A percentile compares a stretch with the other conserved stretches of the same genome.
phyloP scores from a whole-genome alignment of 305 asterid genomes.

The Solanum chacoense region DNA sequence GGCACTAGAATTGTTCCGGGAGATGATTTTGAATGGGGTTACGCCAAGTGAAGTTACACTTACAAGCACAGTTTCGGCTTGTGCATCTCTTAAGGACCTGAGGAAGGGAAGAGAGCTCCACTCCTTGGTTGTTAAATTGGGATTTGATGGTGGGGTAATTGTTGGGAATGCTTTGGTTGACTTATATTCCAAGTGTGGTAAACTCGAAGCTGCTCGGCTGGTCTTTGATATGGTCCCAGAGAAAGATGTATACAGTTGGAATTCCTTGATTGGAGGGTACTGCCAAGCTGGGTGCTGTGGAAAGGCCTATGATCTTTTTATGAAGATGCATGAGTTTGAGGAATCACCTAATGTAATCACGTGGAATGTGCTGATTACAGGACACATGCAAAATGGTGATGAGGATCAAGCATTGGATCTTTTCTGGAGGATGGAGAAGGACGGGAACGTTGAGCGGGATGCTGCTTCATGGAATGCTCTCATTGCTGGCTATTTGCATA shows the following conservation, averaged over 20 bases:
- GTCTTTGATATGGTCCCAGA: slow-evolving; percentile 40
- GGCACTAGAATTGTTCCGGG: slow-evolving; percentile 39
- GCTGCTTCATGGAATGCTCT: slow-evolving; percentile 83
- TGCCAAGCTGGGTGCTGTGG: slow-evolving; percentile 71
- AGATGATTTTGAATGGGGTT: slow-evolving; percentile 47
- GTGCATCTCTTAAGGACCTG: slow-evolving; percentile 41
- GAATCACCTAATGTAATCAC: slow-evolving; percentile 54
- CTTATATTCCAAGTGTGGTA: slow-evolving; percentile 69
- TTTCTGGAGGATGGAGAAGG: slow-evolving; percentile 59
- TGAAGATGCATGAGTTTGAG: slow-evolving; percentile 40
- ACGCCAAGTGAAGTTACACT: slow-evolving; percentile 61
- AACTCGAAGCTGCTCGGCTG: slow-evolving; percentile 41
- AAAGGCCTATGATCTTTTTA: slow-evolving; percentile 56
- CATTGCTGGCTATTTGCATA: slow-evolving; percentile 53
- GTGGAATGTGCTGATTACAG: slow-evolving; percentile 71
- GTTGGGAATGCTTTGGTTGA: slow-evolving; percentile 65
- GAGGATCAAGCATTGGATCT: slow-evolving; percentile 79
- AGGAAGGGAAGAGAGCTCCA: slow-evolving; percentile 62
- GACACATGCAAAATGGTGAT: slow-evolving; percentile 65
- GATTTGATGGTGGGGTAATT: slow-evolving; percentile 42
- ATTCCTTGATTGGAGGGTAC: slow-evolving; percentile 69
- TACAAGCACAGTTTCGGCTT: slow-evolving; percentile 50
- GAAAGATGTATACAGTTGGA: slow-evolving; percentile 69
- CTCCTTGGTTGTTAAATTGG: slow-evolving; percentile 40
- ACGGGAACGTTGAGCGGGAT: slow-evolving; percentile 44